Conservation (phyloP, 306 rosid species). For the Prunus dulcis region DNA sequence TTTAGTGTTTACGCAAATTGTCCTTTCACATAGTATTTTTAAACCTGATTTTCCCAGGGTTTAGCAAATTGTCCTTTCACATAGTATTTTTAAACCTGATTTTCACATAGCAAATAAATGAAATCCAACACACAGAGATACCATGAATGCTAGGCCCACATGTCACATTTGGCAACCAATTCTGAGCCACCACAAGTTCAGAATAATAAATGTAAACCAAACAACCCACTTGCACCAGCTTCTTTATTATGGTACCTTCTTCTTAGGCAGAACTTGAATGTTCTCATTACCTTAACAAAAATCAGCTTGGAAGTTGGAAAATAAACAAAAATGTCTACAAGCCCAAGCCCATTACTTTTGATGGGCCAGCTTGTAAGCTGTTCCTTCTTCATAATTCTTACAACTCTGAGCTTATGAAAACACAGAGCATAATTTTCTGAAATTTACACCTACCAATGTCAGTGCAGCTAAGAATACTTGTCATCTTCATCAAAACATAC, state of each 20-base stretch:
- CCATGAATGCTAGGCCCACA: constrained; percentile 6
- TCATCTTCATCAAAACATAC: constrained; percentile 14
- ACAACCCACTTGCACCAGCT: neutral
- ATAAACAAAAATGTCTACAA: too few species aligned
- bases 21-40: too few species aligned
- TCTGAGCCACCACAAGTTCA: neutral
- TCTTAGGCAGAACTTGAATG: neutral
- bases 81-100: too few species aligned
- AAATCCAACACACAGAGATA: constrained; percentile 4
- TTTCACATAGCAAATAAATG: neutral
- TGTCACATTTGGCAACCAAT: neutral
- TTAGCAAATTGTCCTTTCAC: too few species aligned
- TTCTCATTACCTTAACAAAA: neutral
- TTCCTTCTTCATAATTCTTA: neutral
- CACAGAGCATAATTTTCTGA: neutral
- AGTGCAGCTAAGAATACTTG: too few species aligned
- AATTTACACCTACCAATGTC: too few species aligned
- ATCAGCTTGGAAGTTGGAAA: too few species aligned
- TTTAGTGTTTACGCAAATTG: too few species aligned
- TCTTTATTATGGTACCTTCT: neutral
- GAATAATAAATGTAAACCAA: constrained; percentile 3
- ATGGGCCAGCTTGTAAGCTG: neutral
- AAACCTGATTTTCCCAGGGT: too few species aligned
- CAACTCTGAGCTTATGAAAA: neutral
- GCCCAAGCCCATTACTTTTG: neutral